Percentiles rank a stretch among this genome's conserved stretches.
Conservation (phyloP, 257 asterid genomes). For the Przewalskia tangutica region DNA sequence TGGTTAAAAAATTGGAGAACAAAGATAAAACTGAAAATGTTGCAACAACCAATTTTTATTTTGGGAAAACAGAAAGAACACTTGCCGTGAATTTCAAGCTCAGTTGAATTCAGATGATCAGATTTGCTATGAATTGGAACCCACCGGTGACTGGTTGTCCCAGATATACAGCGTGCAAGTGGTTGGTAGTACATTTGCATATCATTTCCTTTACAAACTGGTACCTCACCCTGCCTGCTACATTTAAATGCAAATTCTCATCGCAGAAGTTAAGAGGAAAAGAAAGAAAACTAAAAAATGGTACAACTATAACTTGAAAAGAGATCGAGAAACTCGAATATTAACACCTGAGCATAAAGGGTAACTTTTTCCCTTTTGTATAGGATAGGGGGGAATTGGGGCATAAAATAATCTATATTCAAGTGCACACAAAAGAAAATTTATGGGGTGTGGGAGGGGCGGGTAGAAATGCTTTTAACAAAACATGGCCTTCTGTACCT, state of each 20-base stretch:
- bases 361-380: background rate
- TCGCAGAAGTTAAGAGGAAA: background rate
- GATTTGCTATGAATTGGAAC: slow-evolving; percentile 59
- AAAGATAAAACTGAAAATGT: background rate
- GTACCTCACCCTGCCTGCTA: slow-evolving; percentile 37
- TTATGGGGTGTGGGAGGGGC: background rate
- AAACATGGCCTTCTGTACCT: background rate
- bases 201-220: slow-evolving; percentile 73
- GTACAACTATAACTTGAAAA: background rate
- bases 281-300: background rate
- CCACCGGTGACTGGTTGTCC: slow-evolving; percentile 69
- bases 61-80: background rate
- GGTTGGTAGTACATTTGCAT: slow-evolving; percentile 65
- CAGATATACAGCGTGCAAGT: slow-evolving; percentile 61
- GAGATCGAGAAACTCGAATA: background rate
- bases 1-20: background rate
- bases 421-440: background rate
- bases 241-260: slow-evolving; percentile 11
- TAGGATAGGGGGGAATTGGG: background rate
- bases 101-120: slow-evolving; percentile 33
- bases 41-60: background rate
- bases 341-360: background rate
- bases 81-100: slow-evolving; percentile 69
- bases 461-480: background rate
- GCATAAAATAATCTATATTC: background rate